These are phyloP conservation scores for Hypoxylon sp. DNA, from an alignment of 2,329 filamentous ascomycete genomes.

Conservation along the genomic window DNA sequence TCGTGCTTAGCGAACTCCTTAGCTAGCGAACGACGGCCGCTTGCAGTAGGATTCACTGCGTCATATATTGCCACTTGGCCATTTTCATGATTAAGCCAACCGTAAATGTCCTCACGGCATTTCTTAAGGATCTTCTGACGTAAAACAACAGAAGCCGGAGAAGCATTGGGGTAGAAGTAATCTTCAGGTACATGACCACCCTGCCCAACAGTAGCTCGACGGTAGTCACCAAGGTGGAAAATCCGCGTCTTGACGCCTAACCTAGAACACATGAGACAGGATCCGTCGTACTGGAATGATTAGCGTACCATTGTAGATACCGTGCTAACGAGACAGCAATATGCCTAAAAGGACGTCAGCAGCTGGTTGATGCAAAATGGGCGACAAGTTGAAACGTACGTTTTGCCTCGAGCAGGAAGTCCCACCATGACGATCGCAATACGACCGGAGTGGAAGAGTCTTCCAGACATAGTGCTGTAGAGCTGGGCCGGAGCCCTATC, in stretches of 20 bases:
- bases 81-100: slow-evolving; percentile 96
- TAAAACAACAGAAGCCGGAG: slow-evolving; percentile 90
- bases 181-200: slow-evolving; percentile 91
- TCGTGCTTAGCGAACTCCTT: slow-evolving; percentile 99
- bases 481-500: slow-evolving; percentile 94
- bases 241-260: slow-evolving; percentile 98
- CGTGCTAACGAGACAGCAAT: slow-evolving; percentile 95
- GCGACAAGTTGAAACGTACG: slow-evolving; percentile 66
- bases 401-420: slow-evolving; percentile 94
- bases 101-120: slow-evolving; percentile 96
- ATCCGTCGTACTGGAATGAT: background rate
- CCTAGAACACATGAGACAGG: slow-evolving; percentile 63
- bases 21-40: slow-evolving; percentile 84
- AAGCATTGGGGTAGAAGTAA: slow-evolving; percentile 97
- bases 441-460: slow-evolving; percentile 95
- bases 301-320: slow-evolving; percentile 85
- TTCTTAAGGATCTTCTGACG: slow-evolving; percentile 98
- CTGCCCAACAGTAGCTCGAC: slow-evolving; percentile 88
- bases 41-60: slow-evolving; percentile 92
- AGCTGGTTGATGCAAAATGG: background rate
- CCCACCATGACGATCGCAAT: slow-evolving; percentile 99
- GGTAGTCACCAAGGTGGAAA: slow-evolving; percentile 97
- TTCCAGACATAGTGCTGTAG: slow-evolving; percentile 97
- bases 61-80: slow-evolving; percentile 99
- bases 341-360: slow-evolving; percentile 69